Conservation (phyloP, 129 eudicot genomes). For the Cynara cardunculus region DNA sequence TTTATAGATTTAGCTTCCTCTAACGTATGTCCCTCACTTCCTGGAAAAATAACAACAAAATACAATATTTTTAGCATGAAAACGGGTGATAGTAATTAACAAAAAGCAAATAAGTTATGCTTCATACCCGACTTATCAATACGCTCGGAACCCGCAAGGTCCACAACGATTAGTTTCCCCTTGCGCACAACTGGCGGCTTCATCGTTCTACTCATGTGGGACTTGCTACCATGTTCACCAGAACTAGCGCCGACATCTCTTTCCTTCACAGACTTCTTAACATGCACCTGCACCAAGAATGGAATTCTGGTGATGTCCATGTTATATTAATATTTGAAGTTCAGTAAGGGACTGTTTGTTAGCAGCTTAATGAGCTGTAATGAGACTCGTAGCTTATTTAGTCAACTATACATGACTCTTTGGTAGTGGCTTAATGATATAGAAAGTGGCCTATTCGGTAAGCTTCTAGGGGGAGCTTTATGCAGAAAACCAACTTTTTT, state of each 20-base stretch:
- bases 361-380: no score
- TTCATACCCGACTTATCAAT: slow-evolving; percentile 79
- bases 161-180: slow-evolving; percentile 85
- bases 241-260: slow-evolving; percentile 33
- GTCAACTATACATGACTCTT: no score
- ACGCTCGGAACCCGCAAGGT: slow-evolving; percentile 98
- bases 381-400: no score
- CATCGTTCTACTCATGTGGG: slow-evolving; percentile 47
- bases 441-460: no score
- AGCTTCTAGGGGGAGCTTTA: no score
- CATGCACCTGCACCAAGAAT: slow-evolving; percentile 56
- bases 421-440: no score
- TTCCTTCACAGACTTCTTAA: slow-evolving; percentile 70
- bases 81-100: background rate
- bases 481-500: no score
- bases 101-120: background rate
- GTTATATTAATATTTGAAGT: background rate
- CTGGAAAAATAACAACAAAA: slow-evolving; percentile 32
- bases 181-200: slow-evolving; percentile 75
- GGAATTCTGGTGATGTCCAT: background rate
- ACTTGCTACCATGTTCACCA: slow-evolving; percentile 45
- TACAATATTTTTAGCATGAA: background rate
- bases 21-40: slow-evolving; percentile 94
- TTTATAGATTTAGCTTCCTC: slow-evolving; percentile 97
- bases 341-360: no score